Percentiles rank a stretch among this genome's conserved stretches.
Conservation (phyloP, 2,329 filamentous ascomycete species). For the Stagonosporopsis cucurbitacearum region DNA sequence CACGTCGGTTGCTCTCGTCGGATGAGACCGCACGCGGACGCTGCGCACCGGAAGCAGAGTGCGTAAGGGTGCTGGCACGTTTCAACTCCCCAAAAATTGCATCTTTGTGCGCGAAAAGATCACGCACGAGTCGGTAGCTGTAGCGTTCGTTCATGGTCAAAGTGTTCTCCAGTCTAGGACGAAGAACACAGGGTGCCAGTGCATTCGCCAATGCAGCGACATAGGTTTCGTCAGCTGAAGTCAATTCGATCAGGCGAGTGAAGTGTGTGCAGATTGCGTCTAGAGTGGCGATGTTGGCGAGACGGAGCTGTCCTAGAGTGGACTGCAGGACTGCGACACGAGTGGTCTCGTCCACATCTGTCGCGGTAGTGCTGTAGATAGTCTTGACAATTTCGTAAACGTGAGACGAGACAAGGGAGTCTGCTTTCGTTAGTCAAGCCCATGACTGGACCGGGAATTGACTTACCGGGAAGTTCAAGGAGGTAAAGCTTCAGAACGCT, state of each 20-base stretch:
- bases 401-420: slow-evolving; percentile 97
- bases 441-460: not conserved
- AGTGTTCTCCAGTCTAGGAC: slow-evolving; percentile 84
- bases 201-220: slow-evolving; percentile 73
- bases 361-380: slow-evolving; percentile 86
- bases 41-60: slow-evolving; percentile 62
- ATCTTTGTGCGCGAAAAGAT: slow-evolving; percentile 92
- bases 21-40: slow-evolving; percentile 89
- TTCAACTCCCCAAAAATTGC: slow-evolving; percentile 96
- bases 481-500: slow-evolving; percentile 93
- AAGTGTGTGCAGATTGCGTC: slow-evolving; percentile 99
- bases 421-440: slow-evolving; percentile 55
- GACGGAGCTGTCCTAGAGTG: slow-evolving; percentile 89
- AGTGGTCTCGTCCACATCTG: slow-evolving; percentile 69
- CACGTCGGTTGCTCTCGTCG: slow-evolving; percentile 92
- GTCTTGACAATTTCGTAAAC: slow-evolving; percentile 99
- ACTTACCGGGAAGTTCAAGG: slow-evolving; percentile 86
- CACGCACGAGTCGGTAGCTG: slow-evolving; percentile 85
- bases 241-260: slow-evolving; percentile 93
- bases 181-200: slow-evolving; percentile 84
- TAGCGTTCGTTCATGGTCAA: slow-evolving; percentile 96
- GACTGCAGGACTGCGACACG: slow-evolving; percentile 92
- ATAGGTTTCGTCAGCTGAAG: slow-evolving; percentile 91
- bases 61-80: slow-evolving; percentile 75
- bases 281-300: slow-evolving; percentile 98